Base-by-base conservation (phyloP, 2,329 filamentous ascomycete species). In the Leptographium lundbergii region DNA sequence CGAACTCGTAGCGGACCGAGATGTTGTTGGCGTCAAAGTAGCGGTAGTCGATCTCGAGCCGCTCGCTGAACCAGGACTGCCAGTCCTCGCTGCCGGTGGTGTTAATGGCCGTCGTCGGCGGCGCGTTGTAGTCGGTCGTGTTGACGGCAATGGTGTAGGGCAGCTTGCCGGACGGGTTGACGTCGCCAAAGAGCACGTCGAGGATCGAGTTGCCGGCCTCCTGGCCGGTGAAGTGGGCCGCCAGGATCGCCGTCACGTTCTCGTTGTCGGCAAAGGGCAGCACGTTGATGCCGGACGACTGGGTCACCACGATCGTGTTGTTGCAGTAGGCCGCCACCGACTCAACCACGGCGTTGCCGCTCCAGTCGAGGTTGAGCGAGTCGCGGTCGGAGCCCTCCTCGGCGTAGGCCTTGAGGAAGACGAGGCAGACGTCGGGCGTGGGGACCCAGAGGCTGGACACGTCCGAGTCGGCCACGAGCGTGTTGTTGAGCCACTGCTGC, bases 321-420 rank as follows among this genome's bases (percentile, higher is more conserved):
- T 70, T 72, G 66, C 78, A 74, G 55, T 80, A 83, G 29, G 74
- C 72, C 0, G 89, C 87, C 0, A 92, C 89, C 19, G 82, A 77
- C 59, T 82, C 72, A 52, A 96, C 82, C 1, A 96, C 78, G 9
- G 81, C 75, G 62, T 92, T 86, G 17, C 89, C 88, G n/a, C 79
- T 80, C 65, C 88, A 86, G 67, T 95, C 89, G 57, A 92, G 68
- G 66, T 81, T 77, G 32, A 91, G 73, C 61, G 91, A 82, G 61
- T 88, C 89, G 4, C 91, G 81, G 69, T 96, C 91, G 34, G 89
- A 90, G 10, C 90, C 90, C 73, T 96, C 91, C 0, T 91, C 91
- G 0, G 86, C 79, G 69, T 92, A 87, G 0, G 89, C 83, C 62
- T 88, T 92, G 32, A 84, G 85, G 67, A 95, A 95, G 0, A 92